Evolutionary conservation across 1,284 basidiomycete species (phyloP), one percentile per base, ranked within the genome.

Genomic region (Veloboletus limbatus): DNA sequence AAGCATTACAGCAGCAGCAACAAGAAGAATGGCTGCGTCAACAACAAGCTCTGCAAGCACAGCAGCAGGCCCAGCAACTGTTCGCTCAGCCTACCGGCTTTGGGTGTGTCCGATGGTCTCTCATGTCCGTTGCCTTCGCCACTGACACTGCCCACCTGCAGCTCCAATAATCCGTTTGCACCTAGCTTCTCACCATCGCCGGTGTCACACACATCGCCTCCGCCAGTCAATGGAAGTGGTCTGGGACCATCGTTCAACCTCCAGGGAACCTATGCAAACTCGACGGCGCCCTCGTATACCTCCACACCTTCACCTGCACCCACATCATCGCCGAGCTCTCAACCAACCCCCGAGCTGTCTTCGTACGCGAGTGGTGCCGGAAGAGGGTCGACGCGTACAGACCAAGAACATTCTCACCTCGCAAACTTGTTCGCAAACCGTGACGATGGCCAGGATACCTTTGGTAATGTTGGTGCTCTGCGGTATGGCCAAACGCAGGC

Each of bases 141-240:
- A 38, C 30, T 53, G n/a, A 50, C 36, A 4, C 24, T 21, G 17
- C 18, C n/a, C 5, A 13, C n/a, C 28, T 48, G 26, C 47, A 92
- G 93, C 13, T 91, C 92, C 34, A 98, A 98, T 76, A 98, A 98
- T 66, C 95, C 95, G 1, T 97, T 97, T 61, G 88, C 88, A 1
- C 77, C 74, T 3, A 55, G 67, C 16, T 51, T 69, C 37, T 65
- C 69, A n/a, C 60, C 62, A 32, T 64, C 69, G 38, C 71, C 73
- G 45, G 71, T 67, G 57, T 54, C 59, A 41, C 62, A 65, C 51
- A 54, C 65, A 31, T 58, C 67, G 40, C 63, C 62, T 35, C 68
- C 67, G 25, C 62, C 63, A 37, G 64, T 61, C 40, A 60, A 59
- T 62, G 70, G 27, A 49, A 54, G 28, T 52, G 53, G 49, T 53